These are phyloP conservation scores for Neospermospora avenae DNA, from an alignment of 2,329 filamentous ascomycete species.

Conservation along the genomic window DNA sequence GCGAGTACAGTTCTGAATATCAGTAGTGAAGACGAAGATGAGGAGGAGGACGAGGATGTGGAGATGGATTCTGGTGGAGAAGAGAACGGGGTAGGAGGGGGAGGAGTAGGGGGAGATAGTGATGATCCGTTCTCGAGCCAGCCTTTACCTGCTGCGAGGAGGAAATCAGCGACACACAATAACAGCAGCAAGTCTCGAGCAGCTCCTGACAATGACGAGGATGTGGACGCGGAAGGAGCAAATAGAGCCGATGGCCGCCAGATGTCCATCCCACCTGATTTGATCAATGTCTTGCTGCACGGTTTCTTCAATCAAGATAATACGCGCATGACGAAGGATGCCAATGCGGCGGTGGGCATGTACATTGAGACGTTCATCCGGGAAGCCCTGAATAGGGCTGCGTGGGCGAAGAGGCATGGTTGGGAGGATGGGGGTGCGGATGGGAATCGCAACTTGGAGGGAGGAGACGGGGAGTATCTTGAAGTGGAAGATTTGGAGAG, in stretches of 20 bases:
- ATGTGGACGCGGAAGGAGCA: background rate
- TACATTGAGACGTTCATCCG: slow-evolving; percentile 91
- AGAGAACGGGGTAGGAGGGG: background rate
- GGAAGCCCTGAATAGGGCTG: slow-evolving; percentile 79
- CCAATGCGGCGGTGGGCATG: slow-evolving; percentile 71
- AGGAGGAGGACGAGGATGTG: slow-evolving; percentile 4
- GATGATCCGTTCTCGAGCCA: slow-evolving; percentile 4
- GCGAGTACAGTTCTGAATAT: slow-evolving; percentile 6
- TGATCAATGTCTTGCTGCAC: slow-evolving; percentile 74
- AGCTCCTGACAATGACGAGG: background rate
- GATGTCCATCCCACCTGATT: slow-evolving; percentile 61
- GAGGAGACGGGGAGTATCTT: slow-evolving; percentile 53
- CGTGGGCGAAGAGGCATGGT: slow-evolving; percentile 60
- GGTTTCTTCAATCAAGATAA: slow-evolving; percentile 63
- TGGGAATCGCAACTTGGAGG: slow-evolving; percentile 41
- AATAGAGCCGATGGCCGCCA: background rate
- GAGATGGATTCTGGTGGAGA: background rate
- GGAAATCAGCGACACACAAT: background rate
- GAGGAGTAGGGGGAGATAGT: slow-evolving; percentile 4
- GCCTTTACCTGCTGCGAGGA: background rate
- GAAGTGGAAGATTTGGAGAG: slow-evolving; percentile 93
- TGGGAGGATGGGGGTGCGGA: slow-evolving; percentile 31
- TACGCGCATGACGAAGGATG: slow-evolving; percentile 73
- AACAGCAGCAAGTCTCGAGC: background rate
- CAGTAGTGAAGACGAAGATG: slow-evolving; percentile 1